A percentile compares a stretch with the other conserved stretches of the same genome.
Conservation (phyloP, 179 eudicot species). For the Gypsophila paniculata region DNA sequence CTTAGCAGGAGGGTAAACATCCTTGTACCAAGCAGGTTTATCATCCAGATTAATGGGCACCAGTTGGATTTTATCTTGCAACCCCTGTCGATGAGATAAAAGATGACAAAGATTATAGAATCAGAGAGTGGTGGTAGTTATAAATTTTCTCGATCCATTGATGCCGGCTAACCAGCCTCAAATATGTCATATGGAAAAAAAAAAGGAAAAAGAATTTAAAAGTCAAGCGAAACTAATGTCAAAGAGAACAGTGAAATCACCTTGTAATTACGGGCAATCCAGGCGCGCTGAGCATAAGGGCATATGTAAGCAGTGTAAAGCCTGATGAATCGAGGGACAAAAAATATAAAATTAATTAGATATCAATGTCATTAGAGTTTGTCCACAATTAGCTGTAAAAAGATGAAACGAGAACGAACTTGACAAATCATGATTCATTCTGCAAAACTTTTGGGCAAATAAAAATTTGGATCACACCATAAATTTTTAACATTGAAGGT, state of each 20-base stretch:
- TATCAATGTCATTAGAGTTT: too few species aligned
- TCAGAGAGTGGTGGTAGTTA: background rate
- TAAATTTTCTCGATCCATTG: background rate
- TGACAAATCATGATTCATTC: too few species aligned
- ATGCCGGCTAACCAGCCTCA: slow-evolving; percentile 56
- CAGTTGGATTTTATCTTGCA: slow-evolving; percentile 62
- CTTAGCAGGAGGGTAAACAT: slow-evolving; percentile 67
- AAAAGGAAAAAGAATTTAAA: too few species aligned
- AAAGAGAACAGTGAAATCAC: background rate
- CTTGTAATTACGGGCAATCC: slow-evolving; percentile 25
- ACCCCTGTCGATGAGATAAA: slow-evolving; percentile 52
- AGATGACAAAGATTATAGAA: background rate
- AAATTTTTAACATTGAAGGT: background rate
- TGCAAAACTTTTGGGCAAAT: background rate
- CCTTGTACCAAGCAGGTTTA: slow-evolving; percentile 77
- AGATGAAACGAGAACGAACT: too few species aligned
- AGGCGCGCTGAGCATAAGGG: slow-evolving; percentile 25
- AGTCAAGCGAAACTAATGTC: background rate
- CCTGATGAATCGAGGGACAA: slow-evolving; percentile 14
- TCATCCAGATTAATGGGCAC: slow-evolving; percentile 54
- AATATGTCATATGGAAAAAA: background rate
- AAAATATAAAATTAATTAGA: background rate
- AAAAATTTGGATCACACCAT: background rate
- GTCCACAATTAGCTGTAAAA: too few species aligned
- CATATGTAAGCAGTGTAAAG: slow-evolving; percentile 19